A percentile compares a stretch with the other conserved stretches of the same genome.
Evolutionary conservation across 2,329 filamentous ascomycete genomes (phyloP).

Genomic region (Stemphylium beticola): DNA sequence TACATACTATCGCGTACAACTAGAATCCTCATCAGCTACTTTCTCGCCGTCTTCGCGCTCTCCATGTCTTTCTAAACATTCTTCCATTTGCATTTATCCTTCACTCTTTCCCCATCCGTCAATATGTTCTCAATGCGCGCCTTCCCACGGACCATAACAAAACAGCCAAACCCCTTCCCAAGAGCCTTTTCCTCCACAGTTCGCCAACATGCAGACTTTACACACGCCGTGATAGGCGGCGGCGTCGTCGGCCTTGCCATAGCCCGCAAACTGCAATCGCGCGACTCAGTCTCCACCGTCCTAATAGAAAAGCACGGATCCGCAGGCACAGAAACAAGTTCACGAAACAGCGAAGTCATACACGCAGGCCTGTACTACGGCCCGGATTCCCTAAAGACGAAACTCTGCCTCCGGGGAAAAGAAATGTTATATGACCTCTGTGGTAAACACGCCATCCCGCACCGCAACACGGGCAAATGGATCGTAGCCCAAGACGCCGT

Average conservation of each 20-base stretch:
- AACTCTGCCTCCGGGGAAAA: constrained; percentile 79
- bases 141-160: constrained; percentile 3
- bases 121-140: constrained; percentile 23
- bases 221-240: constrained; percentile 70
- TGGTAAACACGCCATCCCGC: constrained; percentile 67
- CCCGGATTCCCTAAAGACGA: constrained; percentile 75
- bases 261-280: constrained; percentile 71
- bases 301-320: constrained; percentile 79
- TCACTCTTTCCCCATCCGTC: neutral
- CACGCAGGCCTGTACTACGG: constrained; percentile 96
- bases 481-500: constrained; percentile 82
- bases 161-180: neutral
- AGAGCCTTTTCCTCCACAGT: constrained; percentile 36
- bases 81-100: neutral
- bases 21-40: neutral
- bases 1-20: neutral
- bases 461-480: constrained; percentile 87
- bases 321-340: constrained; percentile 84
- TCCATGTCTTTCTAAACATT: neutral
- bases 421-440: constrained; percentile 82
- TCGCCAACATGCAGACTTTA: constrained; percentile 62
- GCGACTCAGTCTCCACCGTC: constrained; percentile 69
- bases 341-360: constrained; percentile 93
- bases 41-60: neutral
- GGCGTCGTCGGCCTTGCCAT: constrained; percentile 82